Conservation (phyloP, 306 rosid species). For the Trifolium pratense region DNA sequence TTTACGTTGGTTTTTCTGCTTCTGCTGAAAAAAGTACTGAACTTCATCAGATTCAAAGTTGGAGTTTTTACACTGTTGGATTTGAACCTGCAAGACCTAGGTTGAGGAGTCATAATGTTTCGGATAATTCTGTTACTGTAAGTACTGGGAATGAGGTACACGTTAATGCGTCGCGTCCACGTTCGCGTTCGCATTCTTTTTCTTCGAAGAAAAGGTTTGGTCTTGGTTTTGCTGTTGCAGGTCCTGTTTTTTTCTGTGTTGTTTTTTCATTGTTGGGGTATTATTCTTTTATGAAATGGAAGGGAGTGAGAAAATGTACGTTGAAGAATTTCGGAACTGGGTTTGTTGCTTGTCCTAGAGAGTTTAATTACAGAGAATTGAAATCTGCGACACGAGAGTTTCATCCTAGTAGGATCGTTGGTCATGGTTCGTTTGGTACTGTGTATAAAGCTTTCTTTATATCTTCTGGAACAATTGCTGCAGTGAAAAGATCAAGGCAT, state of each 20-base stretch:
- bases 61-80: conserved; percentile 66
- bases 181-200: not conserved
- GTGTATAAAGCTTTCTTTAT: conserved; percentile 69
- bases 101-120: conserved; percentile 58
- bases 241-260: conserved; percentile 50
- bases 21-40: conserved; percentile 74
- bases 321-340: conserved; percentile 54
- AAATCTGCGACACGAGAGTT: conserved; percentile 67
- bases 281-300: conserved; percentile 53
- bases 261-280: conserved; percentile 53
- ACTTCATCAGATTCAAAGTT: conserved; percentile 56
- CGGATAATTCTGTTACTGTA: conserved; percentile 56
- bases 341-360: conserved; percentile 64
- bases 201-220: conserved; percentile 41
- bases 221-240: conserved; percentile 59
- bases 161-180: not conserved
- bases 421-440: conserved; percentile 79
- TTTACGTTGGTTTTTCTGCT: conserved; percentile 66
- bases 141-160: not conserved
- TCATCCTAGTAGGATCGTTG: conserved; percentile 69
- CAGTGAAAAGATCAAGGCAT: conserved; percentile 41
- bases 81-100: conserved; percentile 48
- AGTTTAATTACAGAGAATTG: conserved; percentile 63
- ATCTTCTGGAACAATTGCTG: conserved; percentile 54
- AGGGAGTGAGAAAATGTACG: not conserved